phyloP scores from a whole-genome alignment of 2,329 filamentous ascomycete genomes.

The Botrytis pseudocinerea region DNA sequence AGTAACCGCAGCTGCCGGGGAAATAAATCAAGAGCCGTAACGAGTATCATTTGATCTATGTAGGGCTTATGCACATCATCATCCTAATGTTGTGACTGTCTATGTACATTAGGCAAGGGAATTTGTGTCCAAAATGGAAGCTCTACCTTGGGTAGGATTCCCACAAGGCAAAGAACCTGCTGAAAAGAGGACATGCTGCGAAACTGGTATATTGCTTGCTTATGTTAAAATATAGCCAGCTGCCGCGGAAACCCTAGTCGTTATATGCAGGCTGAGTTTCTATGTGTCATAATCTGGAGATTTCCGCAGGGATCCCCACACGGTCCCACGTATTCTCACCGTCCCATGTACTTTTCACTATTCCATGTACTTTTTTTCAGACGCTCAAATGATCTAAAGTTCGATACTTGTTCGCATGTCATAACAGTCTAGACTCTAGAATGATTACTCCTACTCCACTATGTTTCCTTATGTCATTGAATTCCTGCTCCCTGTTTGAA shows the following conservation, averaged over 20 bases:
- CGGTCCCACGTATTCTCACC: background rate
- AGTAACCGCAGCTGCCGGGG: background rate
- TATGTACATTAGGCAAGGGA: background rate
- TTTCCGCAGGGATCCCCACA: conserved; percentile 3
- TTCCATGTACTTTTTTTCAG: background rate
- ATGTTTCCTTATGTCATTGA: background rate
- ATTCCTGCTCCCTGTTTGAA: background rate
- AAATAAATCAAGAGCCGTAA: background rate
- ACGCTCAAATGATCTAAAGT: background rate
- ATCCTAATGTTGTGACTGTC: background rate
- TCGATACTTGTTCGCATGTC: background rate
- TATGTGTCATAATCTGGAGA: conserved; percentile 13
- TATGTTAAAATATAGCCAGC: background rate
- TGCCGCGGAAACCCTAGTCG: background rate
- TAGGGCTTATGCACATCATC: conserved; percentile 23
- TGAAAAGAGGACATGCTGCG: background rate
- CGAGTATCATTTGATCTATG: background rate
- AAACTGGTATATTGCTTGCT: background rate
- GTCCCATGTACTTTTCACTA: background rate
- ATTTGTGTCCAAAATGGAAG: background rate
- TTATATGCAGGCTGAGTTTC: background rate
- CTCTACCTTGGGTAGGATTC: background rate
- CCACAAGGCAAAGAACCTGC: too few species aligned
- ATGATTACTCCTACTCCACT: background rate
- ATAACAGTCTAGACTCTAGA: background rate